Percentiles rank a stretch among this genome's conserved stretches.
These are phyloP conservation scores for Puccinellia tenuiflora DNA, from an alignment of 176 grass and related monocot genomes.

Conservation along the genomic window DNA sequence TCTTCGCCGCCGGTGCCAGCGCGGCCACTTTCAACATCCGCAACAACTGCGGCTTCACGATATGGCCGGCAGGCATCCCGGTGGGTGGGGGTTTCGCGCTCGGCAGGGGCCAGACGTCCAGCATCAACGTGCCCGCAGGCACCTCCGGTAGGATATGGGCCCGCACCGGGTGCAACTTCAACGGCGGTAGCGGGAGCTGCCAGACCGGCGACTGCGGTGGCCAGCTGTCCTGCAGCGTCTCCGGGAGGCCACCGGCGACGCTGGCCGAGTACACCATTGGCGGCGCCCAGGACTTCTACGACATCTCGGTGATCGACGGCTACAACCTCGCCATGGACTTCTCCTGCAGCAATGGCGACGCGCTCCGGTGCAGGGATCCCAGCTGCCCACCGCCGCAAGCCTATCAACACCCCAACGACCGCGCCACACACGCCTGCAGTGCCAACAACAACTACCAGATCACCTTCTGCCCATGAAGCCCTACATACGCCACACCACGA, in stretches of 20 bases:
- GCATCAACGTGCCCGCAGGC: background rate
- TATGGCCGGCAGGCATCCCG: background rate
- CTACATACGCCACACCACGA: background rate
- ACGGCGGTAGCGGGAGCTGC: background rate
- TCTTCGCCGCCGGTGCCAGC: background rate
- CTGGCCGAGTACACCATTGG: constrained; percentile 19
- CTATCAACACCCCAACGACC: background rate
- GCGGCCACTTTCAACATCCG: background rate
- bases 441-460: background rate
- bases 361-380: background rate
- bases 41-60: background rate
- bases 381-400: background rate
- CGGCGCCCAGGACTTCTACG: background rate
- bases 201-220: background rate
- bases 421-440: background rate
- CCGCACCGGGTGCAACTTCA: background rate
- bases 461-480: constrained; percentile 10
- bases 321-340: constrained; percentile 12
- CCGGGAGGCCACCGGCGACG: constrained; percentile 7
- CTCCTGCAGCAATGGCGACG: background rate
- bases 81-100: background rate
- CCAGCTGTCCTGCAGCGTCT: background rate
- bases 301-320: constrained; percentile 21
- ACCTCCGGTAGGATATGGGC: constrained; percentile 7
- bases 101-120: background rate